phyloP scores from a whole-genome alignment of 176 grass and related monocot genomes.

The Cenchrus fungigraminus region DNA sequence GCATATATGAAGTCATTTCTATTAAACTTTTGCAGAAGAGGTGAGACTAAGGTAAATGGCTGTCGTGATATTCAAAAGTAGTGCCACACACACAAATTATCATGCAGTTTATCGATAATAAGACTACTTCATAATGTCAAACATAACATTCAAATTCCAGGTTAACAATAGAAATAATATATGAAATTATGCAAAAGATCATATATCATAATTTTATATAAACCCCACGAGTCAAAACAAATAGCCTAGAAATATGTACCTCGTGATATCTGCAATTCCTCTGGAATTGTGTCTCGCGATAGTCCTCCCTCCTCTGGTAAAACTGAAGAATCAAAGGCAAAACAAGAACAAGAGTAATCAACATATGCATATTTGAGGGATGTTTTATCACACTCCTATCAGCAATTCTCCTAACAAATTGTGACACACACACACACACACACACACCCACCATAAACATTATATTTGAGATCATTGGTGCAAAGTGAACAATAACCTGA shows the following conservation, averaged over 20 bases:
- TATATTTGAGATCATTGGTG: not conserved
- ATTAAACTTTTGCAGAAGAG: no score
- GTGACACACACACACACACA: no score
- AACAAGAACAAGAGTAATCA: conserved; percentile 27
- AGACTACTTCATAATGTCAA: no score
- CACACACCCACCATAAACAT: no score
- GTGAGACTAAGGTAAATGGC: no score
- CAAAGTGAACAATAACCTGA: conserved; percentile 28
- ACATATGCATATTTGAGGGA: conserved; percentile 19
- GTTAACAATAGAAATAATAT: not conserved
- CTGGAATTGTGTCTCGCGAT: not conserved
- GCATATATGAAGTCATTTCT: no score
- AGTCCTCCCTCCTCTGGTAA: conserved; percentile 44
- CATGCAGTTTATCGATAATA: no score
- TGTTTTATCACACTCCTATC: conserved; percentile 7
- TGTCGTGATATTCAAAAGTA: no score
- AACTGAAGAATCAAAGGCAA: conserved; percentile 49
- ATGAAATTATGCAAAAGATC: conserved; percentile 10
- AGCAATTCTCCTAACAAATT: not conserved
- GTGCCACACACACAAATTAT: no score
- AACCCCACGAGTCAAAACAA: not conserved
- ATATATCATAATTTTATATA: not conserved
- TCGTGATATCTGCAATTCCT: conserved; percentile 24
- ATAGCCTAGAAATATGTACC: conserved; percentile 29
- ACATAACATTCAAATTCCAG: no score